Evolutionary conservation across 176 grass and related monocot species (phyloP).

Genomic region (Calamus simplicifolius): DNA sequence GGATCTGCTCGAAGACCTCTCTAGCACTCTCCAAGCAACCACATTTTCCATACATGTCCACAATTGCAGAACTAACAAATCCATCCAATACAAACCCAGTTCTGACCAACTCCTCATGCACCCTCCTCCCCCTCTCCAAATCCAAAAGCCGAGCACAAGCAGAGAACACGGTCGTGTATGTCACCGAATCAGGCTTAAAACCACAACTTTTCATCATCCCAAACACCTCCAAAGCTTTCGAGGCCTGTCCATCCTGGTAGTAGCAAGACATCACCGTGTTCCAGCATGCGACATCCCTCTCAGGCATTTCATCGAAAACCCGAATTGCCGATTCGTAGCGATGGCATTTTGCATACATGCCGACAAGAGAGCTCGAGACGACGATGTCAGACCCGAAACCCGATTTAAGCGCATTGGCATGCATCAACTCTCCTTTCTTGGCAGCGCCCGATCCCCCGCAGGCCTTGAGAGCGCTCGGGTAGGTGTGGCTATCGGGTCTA

Average conservation of each 20-base stretch:
- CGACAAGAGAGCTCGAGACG: constrained; percentile 12
- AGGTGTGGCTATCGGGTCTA: constrained; percentile 11
- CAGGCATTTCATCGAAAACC: constrained; percentile 23
- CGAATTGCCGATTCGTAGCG: constrained; percentile 8
- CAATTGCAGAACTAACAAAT: constrained; percentile 14
- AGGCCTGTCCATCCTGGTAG: constrained; percentile 14
- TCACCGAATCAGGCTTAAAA: constrained; percentile 15
- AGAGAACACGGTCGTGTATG: constrained; percentile 17
- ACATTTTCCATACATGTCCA: constrained; percentile 28
- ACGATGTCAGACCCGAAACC: constrained; percentile 16
- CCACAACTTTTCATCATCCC: constrained; percentile 8
- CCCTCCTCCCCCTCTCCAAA: constrained; percentile 6
- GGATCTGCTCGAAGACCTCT: constrained; percentile 20
- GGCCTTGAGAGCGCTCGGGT: constrained; percentile 22
- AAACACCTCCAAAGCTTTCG: constrained; percentile 14
- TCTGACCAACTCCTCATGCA: constrained; percentile 3
- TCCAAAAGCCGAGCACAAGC: constrained; percentile 17
- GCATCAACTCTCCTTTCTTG: constrained; percentile 1
- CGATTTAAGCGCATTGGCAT: constrained; percentile 4
- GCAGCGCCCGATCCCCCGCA: constrained; percentile 1
- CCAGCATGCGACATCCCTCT: constrained; percentile 18
- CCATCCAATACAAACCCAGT: constrained; percentile 14
- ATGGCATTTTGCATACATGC: constrained; percentile 18
- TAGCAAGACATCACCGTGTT: constrained; percentile 25
- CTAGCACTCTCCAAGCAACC: constrained; percentile 16